Evolutionary conservation across 1,139 yeast species (phyloP), one percentile per base, ranked within the genome.

Genomic region (Lodderomyces pseudojiufengensis): DNA sequence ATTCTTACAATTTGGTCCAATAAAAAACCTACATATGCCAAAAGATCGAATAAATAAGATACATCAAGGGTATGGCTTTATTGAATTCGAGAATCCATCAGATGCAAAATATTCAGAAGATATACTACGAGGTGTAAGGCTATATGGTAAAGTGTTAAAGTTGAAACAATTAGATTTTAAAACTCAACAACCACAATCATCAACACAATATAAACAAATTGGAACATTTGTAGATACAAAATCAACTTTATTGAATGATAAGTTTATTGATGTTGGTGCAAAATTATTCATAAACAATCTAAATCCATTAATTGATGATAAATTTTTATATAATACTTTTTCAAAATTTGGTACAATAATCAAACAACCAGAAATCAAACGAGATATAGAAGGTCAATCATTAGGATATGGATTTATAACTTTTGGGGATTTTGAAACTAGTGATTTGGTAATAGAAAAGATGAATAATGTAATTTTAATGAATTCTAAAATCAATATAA

Each of bases 21-120:
- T 92, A 4, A 66, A 67, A 33, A 69, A 76, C 24, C 70, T 92
- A 9, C 73, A 82, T 47, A 65, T 92, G 48, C 97, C 97, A 4
- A 80, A 78, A 49, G 97, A 88, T 52, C 69, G 90, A 45, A 70
- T 87, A 4, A 63, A 78, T 29, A 77, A 77, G 42, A 67, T 75
- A 2, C 88, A 84, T 50, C 95, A 84, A 52, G 97, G 97, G 12
- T 92, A 70, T 60, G 97, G 95, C 9, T 92, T 92, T 59, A 81
- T 85, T 2, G 95, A 86, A 53, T 82, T 84, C 49, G 62, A 69
- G 37, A 65, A 70, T 9, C 62, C 63, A 2, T 65, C 59, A 15
- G 96, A 88, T 49, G 83, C 86, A 0, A 83, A 79, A 11, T 92
- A 90, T 51, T 87, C 81, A 1, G 57, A 74, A 25, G 70, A 74